phyloP scores from a whole-genome alignment of 768 basidiomycete genomes.

The Naganishia friedmannii region DNA sequence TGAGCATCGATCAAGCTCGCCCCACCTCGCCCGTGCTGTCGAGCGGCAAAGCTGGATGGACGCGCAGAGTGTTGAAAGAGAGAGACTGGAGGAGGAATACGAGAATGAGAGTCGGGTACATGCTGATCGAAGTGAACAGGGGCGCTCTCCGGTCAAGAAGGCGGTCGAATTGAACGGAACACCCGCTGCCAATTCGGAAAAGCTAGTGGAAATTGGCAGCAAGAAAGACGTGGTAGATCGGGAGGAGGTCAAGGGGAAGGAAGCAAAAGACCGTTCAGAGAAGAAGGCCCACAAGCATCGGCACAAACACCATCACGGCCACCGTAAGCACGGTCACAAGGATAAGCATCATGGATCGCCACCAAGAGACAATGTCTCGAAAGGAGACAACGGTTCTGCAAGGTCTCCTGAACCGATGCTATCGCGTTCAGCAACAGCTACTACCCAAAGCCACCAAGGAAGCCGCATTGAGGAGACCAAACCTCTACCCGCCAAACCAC shows the following conservation, averaged over 20 bases:
- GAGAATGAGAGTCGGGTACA: neutral
- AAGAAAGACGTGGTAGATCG: neutral
- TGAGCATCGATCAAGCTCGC: neutral
- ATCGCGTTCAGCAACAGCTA: neutral
- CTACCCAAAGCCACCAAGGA: neutral
- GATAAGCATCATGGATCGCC: neutral
- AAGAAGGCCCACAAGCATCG: neutral
- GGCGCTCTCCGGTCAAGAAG: too few species aligned
- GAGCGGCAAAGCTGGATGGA: conserved; percentile 17
- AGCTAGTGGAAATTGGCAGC: neutral
- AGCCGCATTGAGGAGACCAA: neutral
- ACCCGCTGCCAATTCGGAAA: neutral
- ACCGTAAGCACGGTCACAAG: neutral
- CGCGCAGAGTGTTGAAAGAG: conserved; percentile 19
- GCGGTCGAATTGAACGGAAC: neutral
- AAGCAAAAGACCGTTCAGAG: neutral
- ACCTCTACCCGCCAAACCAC: neutral
- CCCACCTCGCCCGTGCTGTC: neutral
- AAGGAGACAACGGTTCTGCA: neutral
- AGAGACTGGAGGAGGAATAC: conserved; percentile 18
- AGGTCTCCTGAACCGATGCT: neutral
- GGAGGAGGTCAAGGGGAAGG: neutral
- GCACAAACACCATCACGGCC: neutral
- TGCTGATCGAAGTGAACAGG: neutral
- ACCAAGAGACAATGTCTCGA: neutral